phyloP scores from a whole-genome alignment of 1,284 basidiomycete genomes.

The Trichosporon inkin region DNA sequence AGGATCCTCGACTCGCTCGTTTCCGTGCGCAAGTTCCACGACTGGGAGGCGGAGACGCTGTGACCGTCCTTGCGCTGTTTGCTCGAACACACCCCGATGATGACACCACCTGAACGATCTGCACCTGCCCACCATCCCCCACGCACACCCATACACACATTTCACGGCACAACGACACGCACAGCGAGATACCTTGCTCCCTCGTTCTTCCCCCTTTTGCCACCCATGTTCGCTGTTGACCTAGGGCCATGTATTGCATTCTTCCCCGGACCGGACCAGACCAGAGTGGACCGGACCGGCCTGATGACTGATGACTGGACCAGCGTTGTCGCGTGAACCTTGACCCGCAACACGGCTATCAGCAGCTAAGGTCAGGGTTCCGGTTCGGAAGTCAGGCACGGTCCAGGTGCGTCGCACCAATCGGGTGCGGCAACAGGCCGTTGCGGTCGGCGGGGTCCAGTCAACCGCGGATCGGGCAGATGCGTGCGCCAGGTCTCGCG shows the following conservation, averaged over 20 bases:
- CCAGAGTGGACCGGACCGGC: no score
- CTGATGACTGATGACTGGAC: no score
- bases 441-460: no score
- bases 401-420: no score
- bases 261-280: not conserved
- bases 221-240: not conserved
- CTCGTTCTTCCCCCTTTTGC: not conserved
- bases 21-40: slow-evolving; percentile 3
- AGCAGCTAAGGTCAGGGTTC: no score
- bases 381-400: no score
- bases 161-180: not conserved
- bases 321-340: no score
- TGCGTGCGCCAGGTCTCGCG: no score
- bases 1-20: not conserved
- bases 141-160: not conserved
- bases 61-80: not conserved
- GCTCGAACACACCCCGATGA: not conserved
- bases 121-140: not conserved
- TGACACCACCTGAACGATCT: not conserved
- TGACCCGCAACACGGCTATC: no score
- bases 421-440: no score
- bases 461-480: no score
- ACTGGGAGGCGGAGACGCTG: slow-evolving; percentile 5
- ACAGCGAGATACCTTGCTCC: not conserved
- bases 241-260: slow-evolving; percentile 4